A percentile compares a stretch with the other conserved stretches of the same genome.
Conservation (phyloP, 2,329 filamentous ascomycete genomes). For the Lizonia empirigonia region DNA sequence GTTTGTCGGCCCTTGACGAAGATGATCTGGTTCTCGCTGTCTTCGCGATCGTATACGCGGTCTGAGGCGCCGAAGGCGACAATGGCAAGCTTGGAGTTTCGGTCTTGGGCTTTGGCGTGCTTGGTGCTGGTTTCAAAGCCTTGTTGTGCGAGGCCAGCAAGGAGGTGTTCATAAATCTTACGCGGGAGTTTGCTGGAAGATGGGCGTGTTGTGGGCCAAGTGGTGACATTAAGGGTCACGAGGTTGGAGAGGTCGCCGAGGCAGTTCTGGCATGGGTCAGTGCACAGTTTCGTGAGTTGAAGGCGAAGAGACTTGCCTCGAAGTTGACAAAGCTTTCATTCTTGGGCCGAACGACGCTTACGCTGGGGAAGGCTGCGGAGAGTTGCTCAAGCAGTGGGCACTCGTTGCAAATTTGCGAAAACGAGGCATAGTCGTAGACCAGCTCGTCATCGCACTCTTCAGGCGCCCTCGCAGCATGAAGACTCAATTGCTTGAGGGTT, state of each 20-base stretch:
- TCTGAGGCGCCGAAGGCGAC: slow-evolving; percentile 56
- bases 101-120: slow-evolving; percentile 34
- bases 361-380: slow-evolving; percentile 54
- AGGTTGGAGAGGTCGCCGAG: slow-evolving; percentile 49
- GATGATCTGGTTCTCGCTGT: slow-evolving; percentile 54
- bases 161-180: slow-evolving; percentile 53
- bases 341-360: slow-evolving; percentile 51
- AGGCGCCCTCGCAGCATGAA: slow-evolving; percentile 49
- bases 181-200: slow-evolving; percentile 49
- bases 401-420: slow-evolving; percentile 54
- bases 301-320: slow-evolving; percentile 37
- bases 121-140: slow-evolving; percentile 41
- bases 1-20: slow-evolving; percentile 53
- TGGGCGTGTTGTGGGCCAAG: slow-evolving; percentile 54
- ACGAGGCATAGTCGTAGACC: slow-evolving; percentile 52
- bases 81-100: slow-evolving; percentile 50
- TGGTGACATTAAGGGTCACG: slow-evolving; percentile 55
- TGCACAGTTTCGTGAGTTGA: background rate
- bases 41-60: slow-evolving; percentile 55
- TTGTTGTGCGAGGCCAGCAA: slow-evolving; percentile 49
- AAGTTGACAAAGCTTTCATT: slow-evolving; percentile 52
- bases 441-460: slow-evolving; percentile 51
- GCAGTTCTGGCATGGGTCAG: slow-evolving; percentile 36
- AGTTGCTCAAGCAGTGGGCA: slow-evolving; percentile 53
- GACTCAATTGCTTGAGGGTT: slow-evolving; percentile 52